Conservation (phyloP, 1,284 basidiomycete genomes). For the Rhodotorula sp. region DNA sequence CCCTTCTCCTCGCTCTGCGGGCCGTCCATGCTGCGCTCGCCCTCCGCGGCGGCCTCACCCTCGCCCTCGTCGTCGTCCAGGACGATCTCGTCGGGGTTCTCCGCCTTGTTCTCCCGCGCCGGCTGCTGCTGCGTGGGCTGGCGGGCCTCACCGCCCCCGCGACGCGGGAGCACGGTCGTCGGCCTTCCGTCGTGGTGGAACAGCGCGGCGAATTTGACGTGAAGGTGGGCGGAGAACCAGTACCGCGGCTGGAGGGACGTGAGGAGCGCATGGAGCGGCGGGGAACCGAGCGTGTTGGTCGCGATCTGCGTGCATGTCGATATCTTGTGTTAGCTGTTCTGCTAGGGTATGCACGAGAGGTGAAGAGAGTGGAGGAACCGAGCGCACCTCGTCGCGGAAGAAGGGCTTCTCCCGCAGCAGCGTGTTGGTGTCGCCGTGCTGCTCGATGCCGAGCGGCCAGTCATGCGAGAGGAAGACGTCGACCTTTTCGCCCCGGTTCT, state of each 20-base stretch:
- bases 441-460: conserved; percentile 88
- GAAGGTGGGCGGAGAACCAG: conserved; percentile 96
- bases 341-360: no score
- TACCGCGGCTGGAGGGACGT: conserved; percentile 73
- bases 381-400: conserved; percentile 67
- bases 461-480: conserved; percentile 91
- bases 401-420: conserved; percentile 79
- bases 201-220: conserved; percentile 76
- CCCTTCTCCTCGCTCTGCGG: conserved; percentile 30
- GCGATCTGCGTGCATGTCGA: conserved; percentile 54
- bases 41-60: conserved; percentile 7
- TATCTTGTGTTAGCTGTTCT: no score
- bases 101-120: background rate
- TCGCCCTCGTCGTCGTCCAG: conserved; percentile 48
- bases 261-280: conserved; percentile 80
- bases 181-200: conserved; percentile 56
- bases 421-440: conserved; percentile 68
- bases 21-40: background rate
- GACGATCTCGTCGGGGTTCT: conserved; percentile 51
- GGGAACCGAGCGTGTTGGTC: conserved; percentile 77
- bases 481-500: conserved; percentile 43
- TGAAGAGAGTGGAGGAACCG: background rate
- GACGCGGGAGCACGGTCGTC: conserved; percentile 13
- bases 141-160: background rate
- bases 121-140: no score